Conservation (phyloP, 441 rosid genomes). For the Biscutella auriculata region DNA sequence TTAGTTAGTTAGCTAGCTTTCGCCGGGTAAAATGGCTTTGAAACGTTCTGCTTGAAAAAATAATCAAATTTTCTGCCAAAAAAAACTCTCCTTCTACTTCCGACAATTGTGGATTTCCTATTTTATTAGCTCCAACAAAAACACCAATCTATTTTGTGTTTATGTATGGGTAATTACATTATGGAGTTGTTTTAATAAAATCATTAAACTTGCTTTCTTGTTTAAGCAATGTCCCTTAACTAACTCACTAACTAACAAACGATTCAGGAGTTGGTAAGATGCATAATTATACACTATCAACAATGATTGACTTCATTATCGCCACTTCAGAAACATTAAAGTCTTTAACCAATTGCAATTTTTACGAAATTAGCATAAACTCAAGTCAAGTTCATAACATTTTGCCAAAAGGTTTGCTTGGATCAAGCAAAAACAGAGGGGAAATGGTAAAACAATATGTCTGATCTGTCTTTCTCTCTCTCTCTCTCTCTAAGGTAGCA, state of each 20-base stretch:
- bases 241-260: conserved; percentile 6
- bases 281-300: no score
- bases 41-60: conserved; percentile 52
- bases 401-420: not conserved
- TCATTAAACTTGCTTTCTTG: conserved; percentile 1
- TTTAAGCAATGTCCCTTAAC: conserved; percentile 15
- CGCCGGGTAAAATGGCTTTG: conserved; percentile 69
- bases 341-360: not conserved
- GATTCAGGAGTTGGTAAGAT: not conserved
- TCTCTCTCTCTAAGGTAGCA: conserved; percentile 10
- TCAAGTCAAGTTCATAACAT: conserved; percentile 13
- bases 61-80: conserved; percentile 29
- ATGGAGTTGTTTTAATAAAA: not conserved
- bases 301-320: no score
- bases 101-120: conserved; percentile 21
- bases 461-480: not conserved
- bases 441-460: not conserved
- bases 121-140: conserved; percentile 12
- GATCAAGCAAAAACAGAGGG: conserved; percentile 5
- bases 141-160: conserved; percentile 6
- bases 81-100: conserved; percentile 18
- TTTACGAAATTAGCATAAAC: conserved; percentile 12
- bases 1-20: conserved; percentile 15
- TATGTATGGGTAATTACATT: not conserved
- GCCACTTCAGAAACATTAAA: no score